phyloP scores from a whole-genome alignment of 225 moss, liverwort and hornwort genomes.

The Rhytidiadelphus loreus region DNA sequence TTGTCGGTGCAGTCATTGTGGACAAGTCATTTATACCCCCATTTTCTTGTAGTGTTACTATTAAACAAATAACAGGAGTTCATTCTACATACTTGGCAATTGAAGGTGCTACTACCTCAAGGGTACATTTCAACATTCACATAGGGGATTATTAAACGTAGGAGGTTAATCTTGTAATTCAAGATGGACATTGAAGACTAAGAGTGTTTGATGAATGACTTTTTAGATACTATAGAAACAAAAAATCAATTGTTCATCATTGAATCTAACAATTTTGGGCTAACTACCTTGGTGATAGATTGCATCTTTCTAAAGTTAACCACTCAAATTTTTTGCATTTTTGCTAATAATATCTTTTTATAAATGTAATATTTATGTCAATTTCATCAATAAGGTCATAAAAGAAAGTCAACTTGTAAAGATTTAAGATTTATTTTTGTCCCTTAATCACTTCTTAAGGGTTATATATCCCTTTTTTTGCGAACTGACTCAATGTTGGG shows the following conservation, averaged over 20 bases:
- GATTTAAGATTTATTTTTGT: no score
- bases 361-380: background rate
- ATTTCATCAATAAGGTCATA: no score
- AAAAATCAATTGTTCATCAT: background rate
- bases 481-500: no score
- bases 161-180: rapidly evolving
- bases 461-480: no score
- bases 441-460: no score
- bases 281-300: background rate
- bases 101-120: background rate
- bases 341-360: background rate
- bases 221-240: rapidly evolving
- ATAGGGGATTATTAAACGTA: rapidly evolving
- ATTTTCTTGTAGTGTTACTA: no score
- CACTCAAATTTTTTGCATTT: background rate
- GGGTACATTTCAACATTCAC: rapidly evolving
- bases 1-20: no score
- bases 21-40: no score
- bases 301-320: background rate
- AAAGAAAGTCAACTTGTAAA: no score
- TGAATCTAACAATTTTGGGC: background rate
- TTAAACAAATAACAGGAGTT: background rate
- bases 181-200: background rate
- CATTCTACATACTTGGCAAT: background rate
- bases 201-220: background rate